These are phyloP conservation scores for Penicillium riverlandense DNA, from an alignment of 495 filamentous ascomycete genomes.

Conservation along the genomic window DNA sequence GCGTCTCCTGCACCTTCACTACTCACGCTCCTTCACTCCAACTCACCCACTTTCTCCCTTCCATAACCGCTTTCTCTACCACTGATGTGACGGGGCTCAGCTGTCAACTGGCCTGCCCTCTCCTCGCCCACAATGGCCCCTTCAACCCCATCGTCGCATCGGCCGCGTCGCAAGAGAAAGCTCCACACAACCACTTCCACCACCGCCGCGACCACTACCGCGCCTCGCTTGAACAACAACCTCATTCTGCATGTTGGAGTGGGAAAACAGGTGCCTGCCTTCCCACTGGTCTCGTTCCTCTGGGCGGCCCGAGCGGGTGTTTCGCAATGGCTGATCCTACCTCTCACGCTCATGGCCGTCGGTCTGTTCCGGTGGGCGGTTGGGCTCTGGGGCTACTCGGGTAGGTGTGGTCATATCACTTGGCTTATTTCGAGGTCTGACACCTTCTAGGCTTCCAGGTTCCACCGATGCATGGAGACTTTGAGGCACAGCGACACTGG, in stretches of 20 bases:
- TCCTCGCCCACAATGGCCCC: constrained; percentile 22
- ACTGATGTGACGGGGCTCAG: constrained; percentile 18
- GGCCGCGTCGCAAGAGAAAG: constrained; percentile 55
- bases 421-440: constrained; percentile 9
- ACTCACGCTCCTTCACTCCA: constrained; percentile 1
- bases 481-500: constrained; percentile 97
- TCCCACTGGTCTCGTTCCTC: constrained; percentile 83
- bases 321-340: constrained; percentile 90
- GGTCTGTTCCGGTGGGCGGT: constrained; percentile 90
- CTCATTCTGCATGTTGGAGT: constrained; percentile 35
- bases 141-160: constrained; percentile 37
- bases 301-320: constrained; percentile 79
- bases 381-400: constrained; percentile 90
- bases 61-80: background rate
- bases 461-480: constrained; percentile 92
- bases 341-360: constrained; percentile 80
- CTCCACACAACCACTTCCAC: constrained; percentile 5
- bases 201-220: constrained; percentile 11
- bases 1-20: background rate
- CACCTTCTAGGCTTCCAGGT: constrained; percentile 56
- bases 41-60: background rate
- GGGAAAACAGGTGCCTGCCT: constrained; percentile 47
- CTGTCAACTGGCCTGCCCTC: constrained; percentile 1
- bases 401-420: constrained; percentile 32
- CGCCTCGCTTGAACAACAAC: constrained; percentile 45